Evolutionary conservation across 2,329 filamentous ascomycete genomes (phyloP), one percentile per base, ranked within the genome.

Genomic region (Ilyonectria robusta): DNA sequence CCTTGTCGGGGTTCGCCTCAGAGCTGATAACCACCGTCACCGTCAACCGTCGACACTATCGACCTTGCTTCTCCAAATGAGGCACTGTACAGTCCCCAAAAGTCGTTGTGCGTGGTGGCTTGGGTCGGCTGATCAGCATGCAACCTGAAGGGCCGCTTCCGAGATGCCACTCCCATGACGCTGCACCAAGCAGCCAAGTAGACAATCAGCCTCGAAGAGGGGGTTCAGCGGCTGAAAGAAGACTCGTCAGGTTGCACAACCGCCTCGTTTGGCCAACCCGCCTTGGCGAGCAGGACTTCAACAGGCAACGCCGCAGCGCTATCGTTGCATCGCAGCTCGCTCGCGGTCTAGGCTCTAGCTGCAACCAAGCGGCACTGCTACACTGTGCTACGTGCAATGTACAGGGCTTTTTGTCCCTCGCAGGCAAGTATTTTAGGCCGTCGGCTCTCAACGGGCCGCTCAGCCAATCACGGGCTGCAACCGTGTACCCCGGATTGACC

Each of bases 251-350:
- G 66, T 72, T 66, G 62, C 59, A 74, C 72, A 51, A 51, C 37
- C 55, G 59, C 35, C 50, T 59, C 31, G 46, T 53, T 50, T 56
- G 59, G 51, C 53, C 67, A 57, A 66, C 55, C 51, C 62, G 58
- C 48, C 55, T 63, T 74, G 71, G 70, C 71, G 56, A 72, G 65
- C 61, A 42, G 51, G 58, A 50, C 64, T 53, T 31, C 65, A 35
- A 63, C 58, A 48, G 62, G 58, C 55, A 53, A 61, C 46, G 59
- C 64, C 62, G 70, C 57, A 55, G 31, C 55, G 46, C 19, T 62
- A 35, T 44, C 19, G 64, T 67, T 70, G 70, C 72, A 74, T 74
- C 67, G 70, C 70, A 71, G 65, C 33, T 48, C 59, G 46, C 69
- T 60, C 57, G 54, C 29, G 42, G 48, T 47, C 46, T 42, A 8